Conservation (phyloP, 2,329 filamentous ascomycete genomes). For the Colletotrichum siamense region DNA sequence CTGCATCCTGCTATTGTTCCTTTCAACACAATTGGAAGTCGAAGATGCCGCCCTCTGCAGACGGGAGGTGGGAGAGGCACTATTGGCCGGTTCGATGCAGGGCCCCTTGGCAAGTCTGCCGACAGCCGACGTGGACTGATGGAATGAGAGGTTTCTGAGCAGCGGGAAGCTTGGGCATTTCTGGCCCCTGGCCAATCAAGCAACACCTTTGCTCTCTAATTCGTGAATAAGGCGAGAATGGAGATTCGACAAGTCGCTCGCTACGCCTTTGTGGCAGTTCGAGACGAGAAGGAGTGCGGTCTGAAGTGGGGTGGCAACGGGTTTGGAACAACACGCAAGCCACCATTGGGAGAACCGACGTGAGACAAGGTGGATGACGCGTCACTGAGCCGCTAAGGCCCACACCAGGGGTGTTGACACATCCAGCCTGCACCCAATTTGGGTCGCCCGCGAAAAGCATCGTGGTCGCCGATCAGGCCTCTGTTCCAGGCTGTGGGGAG, state of each 20-base stretch:
- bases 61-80: background rate
- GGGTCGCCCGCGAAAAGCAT: background rate
- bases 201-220: background rate
- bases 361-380: constrained; percentile 23
- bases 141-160: background rate
- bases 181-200: background rate
- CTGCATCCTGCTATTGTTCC: background rate
- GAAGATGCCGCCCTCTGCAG: background rate
- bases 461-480: constrained; percentile 10
- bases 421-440: background rate
- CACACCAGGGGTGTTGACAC: constrained; percentile 9
- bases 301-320: constrained; percentile 20
- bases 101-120: constrained; percentile 16
- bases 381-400: constrained; percentile 14
- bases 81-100: constrained; percentile 8
- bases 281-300: constrained; percentile 16
- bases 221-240: constrained; percentile 5
- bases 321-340: constrained; percentile 23
- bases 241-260: background rate
- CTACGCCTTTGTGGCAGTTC: constrained; percentile 9
- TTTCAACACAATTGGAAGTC: background rate
- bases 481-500: constrained; percentile 11
- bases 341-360: constrained; percentile 16
- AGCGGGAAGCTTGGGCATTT: constrained; percentile 4
- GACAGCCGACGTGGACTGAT: constrained; percentile 15